A percentile compares a stretch with the other conserved stretches of the same genome.
Evolutionary conservation across 1,139 yeast genomes (phyloP).

Genomic region (Pichia sp.): DNA sequence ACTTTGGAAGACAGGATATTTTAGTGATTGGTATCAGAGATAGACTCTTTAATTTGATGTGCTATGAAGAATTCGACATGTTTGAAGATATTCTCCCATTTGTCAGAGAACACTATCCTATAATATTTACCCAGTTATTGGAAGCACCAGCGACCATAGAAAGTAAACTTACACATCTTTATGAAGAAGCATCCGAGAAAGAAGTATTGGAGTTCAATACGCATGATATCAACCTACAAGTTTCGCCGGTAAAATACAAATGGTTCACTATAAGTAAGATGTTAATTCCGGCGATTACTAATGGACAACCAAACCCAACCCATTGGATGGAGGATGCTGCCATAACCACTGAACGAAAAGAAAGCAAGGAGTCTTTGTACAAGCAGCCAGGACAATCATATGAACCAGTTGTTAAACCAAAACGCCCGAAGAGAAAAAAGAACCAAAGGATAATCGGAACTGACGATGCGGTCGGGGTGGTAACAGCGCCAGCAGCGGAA

Average conservation of each 20-base stretch:
- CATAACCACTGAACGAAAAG: background rate
- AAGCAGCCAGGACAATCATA: background rate
- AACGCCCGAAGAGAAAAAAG: background rate
- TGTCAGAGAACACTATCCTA: background rate
- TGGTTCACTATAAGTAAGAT: background rate
- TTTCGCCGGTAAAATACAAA: background rate
- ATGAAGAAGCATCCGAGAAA: background rate
- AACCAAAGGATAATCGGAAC: background rate
- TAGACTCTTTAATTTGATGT: background rate
- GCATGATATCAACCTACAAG: background rate
- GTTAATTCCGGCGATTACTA: too few relatives aligned
- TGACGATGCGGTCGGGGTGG: background rate
- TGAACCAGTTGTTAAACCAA: background rate
- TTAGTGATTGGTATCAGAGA: constrained; percentile 15
- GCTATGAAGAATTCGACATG: background rate
- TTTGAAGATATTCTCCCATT: background rate
- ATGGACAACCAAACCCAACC: too few relatives aligned
- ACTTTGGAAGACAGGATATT: constrained; percentile 14
- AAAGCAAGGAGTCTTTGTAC: background rate
- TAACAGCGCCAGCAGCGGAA: too few relatives aligned
- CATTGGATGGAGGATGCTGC: too few relatives aligned
- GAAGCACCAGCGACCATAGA: background rate
- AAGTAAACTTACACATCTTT: background rate
- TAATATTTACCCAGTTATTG: background rate
- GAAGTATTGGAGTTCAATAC: background rate